These are phyloP conservation scores for Leishmania tropica DNA, from an alignment of 208 protist species.

Conservation along the genomic window DNA sequence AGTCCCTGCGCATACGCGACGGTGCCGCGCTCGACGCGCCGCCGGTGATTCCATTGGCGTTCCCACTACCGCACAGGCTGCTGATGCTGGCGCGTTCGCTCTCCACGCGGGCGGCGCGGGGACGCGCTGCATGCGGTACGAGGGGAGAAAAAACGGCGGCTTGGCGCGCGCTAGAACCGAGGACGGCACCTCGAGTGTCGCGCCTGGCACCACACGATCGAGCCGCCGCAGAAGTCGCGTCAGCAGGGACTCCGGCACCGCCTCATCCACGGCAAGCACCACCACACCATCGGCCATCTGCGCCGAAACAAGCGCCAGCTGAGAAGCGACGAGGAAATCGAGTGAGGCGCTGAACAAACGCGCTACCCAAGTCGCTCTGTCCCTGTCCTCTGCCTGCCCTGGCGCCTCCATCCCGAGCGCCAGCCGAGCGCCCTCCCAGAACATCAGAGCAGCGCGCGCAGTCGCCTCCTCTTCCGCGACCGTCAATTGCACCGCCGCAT, in stretches of 20 bases:
- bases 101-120: not conserved
- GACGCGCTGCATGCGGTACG: conserved; percentile 19
- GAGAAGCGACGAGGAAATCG: conserved; percentile 40
- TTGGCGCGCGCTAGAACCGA: conserved; percentile 9
- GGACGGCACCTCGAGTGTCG: conserved; percentile 22
- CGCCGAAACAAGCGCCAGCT: conserved; percentile 45
- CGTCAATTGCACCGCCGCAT: conserved; percentile 3
- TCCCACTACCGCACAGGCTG: not conserved
- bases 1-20: not conserved
- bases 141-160: conserved; percentile 40
- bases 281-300: conserved; percentile 34
- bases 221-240: conserved; percentile 26
- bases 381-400: not conserved
- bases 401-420: conserved; percentile 19
- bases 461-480: conserved; percentile 27
- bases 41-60: conserved; percentile 8
- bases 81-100: not conserved
- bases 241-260: conserved; percentile 12
- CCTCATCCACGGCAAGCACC: conserved; percentile 41
- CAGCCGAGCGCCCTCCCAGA: conserved; percentile 36
- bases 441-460: conserved; percentile 30
- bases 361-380: not conserved
- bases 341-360: conserved; percentile 38
- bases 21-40: not conserved
- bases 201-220: conserved; percentile 3